Evolutionary conservation across 345 rosid species (phyloP), one percentile per base, ranked within the genome.

Genomic region (Arabis alpina): DNA sequence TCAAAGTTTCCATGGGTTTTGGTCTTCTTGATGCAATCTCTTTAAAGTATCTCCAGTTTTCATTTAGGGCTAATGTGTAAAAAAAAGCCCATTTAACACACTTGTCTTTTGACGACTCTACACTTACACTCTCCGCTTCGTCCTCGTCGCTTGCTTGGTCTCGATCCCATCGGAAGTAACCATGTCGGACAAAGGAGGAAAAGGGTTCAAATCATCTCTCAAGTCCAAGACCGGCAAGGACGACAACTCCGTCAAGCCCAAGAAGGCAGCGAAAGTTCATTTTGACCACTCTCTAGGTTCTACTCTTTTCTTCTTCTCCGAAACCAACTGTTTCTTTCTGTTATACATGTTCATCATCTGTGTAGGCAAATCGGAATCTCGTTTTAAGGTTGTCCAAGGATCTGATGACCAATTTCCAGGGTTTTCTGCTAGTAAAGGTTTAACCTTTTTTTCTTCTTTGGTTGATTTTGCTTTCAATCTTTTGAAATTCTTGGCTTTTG

Each of bases 141-240:
- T 19, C 23, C 4, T 32, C 36, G 7, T 32, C 8, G 36, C 36
- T 15, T 12, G 32, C 45, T 8, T 8, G 19, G 2, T 36, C 45
- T 63, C 23, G 23, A 34, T 49, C 57, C 36, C 23, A 49, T 49
- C 57, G 47, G 5, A 45, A 19, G 13, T 19, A 12, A 56, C 13
- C 56, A 78, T 82, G 81, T 68, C 79, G 80, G 98, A 88, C 71
- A 92, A 90, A 74, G 93, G 93, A 75, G 95, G 98, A 24, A 85
- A 79, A 79, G 86, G 84, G 54, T 75, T 76, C 32, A 80, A 88
- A 15, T 45, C 82, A 10, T 84, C 90, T 52, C 24, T 86, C 74
- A 86, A 87, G 65, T 13, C 75, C 24, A 70, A 54, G 40, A 43
- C 76, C 27, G 86, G 88, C 41, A 86, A 84, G 72, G 92, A 86